These are phyloP conservation scores for Coccomyxa subellipsoidea DNA, from an alignment of 163 green algal species.

Conservation along the genomic window DNA sequence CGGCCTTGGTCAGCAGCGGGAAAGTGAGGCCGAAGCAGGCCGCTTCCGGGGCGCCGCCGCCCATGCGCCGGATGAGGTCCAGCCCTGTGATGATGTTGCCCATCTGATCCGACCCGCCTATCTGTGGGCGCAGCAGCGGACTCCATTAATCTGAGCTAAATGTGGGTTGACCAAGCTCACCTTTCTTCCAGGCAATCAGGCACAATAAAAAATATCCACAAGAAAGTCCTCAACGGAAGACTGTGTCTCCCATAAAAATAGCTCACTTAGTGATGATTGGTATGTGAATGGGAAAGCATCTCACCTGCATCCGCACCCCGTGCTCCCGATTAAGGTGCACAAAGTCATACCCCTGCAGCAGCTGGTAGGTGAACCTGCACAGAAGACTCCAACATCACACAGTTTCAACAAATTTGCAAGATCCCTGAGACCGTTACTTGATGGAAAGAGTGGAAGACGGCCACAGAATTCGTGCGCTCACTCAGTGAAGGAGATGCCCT, in stretches of 20 bases:
- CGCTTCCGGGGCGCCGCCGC: conserved; percentile 1
- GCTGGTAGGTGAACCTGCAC: conserved; percentile 94
- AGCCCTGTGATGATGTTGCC: conserved; percentile 92
- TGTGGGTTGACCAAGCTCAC: too few species aligned
- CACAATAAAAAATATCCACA: too few species aligned
- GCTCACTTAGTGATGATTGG: neutral
- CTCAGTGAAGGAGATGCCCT: conserved; percentile 98
- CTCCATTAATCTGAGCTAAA: too few species aligned
- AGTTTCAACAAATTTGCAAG: neutral
- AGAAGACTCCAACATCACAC: neutral
- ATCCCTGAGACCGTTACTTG: too few species aligned
- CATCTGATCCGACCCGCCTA: conserved; percentile 97
- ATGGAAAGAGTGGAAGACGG: too few species aligned
- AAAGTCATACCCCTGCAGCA: conserved; percentile 99
- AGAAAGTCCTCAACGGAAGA: too few species aligned
- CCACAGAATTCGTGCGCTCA: too few species aligned
- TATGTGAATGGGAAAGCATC: neutral
- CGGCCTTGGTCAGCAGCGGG: conserved; percentile 83
- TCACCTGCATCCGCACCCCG: conserved; percentile 81
- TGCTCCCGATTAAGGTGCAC: conserved; percentile 83
- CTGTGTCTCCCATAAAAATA: too few species aligned
- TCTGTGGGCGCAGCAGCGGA: too few species aligned
- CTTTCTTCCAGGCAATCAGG: too few species aligned
- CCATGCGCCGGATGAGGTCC: conserved; percentile 39
- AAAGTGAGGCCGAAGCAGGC: conserved; percentile 90